Evolutionary conservation across 2,329 filamentous ascomycete species (phyloP).

Genomic region (Talaromyces amestolkiae): DNA sequence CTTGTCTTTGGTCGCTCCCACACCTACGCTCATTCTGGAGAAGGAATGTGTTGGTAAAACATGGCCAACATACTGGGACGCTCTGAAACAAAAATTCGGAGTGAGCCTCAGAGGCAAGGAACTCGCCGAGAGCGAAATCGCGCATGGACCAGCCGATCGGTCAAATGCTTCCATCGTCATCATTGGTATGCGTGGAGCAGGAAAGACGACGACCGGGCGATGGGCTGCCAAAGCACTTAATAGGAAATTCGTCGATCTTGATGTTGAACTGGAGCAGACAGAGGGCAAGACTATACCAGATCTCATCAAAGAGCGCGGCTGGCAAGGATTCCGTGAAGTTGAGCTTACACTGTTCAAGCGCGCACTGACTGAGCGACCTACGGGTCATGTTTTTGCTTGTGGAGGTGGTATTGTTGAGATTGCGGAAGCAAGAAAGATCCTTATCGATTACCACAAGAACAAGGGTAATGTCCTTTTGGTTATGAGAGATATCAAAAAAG

Average conservation of each 20-base stretch:
- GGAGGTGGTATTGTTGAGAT: conserved; percentile 92
- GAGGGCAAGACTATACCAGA: conserved; percentile 78
- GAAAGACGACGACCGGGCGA: conserved; percentile 87
- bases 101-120: conserved; percentile 76
- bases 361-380: conserved; percentile 70
- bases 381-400: conserved; percentile 82
- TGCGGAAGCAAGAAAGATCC: conserved; percentile 71
- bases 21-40: conserved; percentile 75
- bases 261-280: conserved; percentile 76
- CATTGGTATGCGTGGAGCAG: conserved; percentile 95
- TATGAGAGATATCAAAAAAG: conserved; percentile 79
- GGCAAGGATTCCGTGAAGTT: conserved; percentile 81
- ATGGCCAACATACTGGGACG: conserved; percentile 99
- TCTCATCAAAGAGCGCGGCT: conserved; percentile 74
- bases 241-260: conserved; percentile 79
- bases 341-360: conserved; percentile 73
- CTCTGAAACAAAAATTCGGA: conserved; percentile 72
- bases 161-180: conserved; percentile 74
- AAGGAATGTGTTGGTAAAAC: conserved; percentile 95
- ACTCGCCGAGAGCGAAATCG: conserved; percentile 37
- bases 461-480: conserved; percentile 85
- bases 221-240: conserved; percentile 77
- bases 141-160: conserved; percentile 41
- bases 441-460: conserved; percentile 68
- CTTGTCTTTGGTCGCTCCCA: conserved; percentile 68